Percentiles rank a stretch among this genome's conserved stretches.
These are phyloP conservation scores for Pseudomassariella vexata DNA, from an alignment of 2,329 filamentous ascomycete species.

Conservation along the genomic window DNA sequence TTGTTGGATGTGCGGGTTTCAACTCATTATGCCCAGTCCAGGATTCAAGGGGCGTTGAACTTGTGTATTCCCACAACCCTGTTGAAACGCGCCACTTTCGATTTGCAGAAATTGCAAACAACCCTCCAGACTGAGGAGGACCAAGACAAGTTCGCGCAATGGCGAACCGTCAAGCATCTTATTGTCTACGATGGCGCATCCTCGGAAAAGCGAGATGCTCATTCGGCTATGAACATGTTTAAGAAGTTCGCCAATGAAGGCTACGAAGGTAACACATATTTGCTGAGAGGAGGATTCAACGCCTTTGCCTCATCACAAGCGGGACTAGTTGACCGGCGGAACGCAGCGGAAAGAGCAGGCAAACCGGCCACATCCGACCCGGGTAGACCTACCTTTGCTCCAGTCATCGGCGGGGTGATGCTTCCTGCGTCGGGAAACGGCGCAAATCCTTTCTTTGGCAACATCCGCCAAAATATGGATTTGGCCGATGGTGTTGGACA, in stretches of 20 bases:
- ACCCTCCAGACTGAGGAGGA: constrained; percentile 73
- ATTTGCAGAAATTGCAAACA: constrained; percentile 77
- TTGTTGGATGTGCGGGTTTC: constrained; percentile 82
- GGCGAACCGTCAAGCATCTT: constrained; percentile 69
- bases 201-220: constrained; percentile 71
- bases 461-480: constrained; percentile 96
- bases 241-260: constrained; percentile 89
- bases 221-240: constrained; percentile 76
- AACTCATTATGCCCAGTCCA: constrained; percentile 70
- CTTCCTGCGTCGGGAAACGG: constrained; percentile 66
- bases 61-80: constrained; percentile 93
- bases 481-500: constrained; percentile 89
- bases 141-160: constrained; percentile 67
- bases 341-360: constrained; percentile 44
- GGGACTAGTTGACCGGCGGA: constrained; percentile 51
- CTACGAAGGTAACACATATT: constrained; percentile 66
- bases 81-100: constrained; percentile 85
- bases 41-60: constrained; percentile 78
- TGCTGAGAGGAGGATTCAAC: constrained; percentile 77
- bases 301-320: constrained; percentile 66
- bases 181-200: constrained; percentile 84
- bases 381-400: constrained; percentile 46
- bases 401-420: constrained; percentile 83
- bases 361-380: constrained; percentile 39
- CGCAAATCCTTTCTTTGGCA: constrained; percentile 87